Percentiles rank a stretch among this genome's conserved stretches.
Evolutionary conservation across 2,329 filamentous ascomycete species (phyloP).

Genomic region (Uncinocarpus reesii): DNA sequence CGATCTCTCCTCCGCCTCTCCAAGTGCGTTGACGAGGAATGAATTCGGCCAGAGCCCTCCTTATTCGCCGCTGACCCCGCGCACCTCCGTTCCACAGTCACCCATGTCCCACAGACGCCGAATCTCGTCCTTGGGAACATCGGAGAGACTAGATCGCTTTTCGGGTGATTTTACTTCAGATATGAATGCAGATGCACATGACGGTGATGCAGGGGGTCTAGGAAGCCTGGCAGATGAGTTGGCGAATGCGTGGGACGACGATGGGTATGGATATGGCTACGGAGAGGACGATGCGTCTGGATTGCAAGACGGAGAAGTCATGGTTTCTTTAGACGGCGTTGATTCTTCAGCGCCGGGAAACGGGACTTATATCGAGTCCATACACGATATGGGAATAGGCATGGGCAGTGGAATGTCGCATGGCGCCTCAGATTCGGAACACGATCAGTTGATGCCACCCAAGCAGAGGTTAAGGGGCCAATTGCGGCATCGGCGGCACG

Average conservation of each 20-base stretch:
- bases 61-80: constrained; percentile 28
- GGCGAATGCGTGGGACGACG: constrained; percentile 48
- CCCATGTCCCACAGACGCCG: constrained; percentile 31
- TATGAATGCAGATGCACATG: constrained; percentile 9
- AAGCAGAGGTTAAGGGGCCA: constrained; percentile 31
- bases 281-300: constrained; percentile 26
- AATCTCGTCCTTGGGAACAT: constrained; percentile 26
- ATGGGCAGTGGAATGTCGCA: constrained; percentile 6
- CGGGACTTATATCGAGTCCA: constrained; percentile 19
- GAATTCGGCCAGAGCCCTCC: constrained; percentile 26
- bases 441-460: constrained; percentile 9
- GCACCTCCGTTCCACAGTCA: constrained; percentile 31
- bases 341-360: constrained; percentile 14
- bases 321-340: constrained; percentile 20
- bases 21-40: constrained; percentile 24
- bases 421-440: constrained; percentile 17
- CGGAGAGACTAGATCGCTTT: constrained; percentile 30
- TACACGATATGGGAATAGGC: constrained; percentile 21
- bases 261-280: constrained; percentile 39
- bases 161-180: constrained; percentile 32
- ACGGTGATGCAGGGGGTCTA: constrained; percentile 38
- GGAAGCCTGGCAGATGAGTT: constrained; percentile 56
- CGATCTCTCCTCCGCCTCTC: constrained; percentile 30
- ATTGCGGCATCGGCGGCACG: constrained; percentile 30
- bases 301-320: constrained; percentile 6